These are phyloP conservation scores for Themeda triandra DNA, from an alignment of 176 grass and related monocot genomes.

Conservation along the genomic window DNA sequence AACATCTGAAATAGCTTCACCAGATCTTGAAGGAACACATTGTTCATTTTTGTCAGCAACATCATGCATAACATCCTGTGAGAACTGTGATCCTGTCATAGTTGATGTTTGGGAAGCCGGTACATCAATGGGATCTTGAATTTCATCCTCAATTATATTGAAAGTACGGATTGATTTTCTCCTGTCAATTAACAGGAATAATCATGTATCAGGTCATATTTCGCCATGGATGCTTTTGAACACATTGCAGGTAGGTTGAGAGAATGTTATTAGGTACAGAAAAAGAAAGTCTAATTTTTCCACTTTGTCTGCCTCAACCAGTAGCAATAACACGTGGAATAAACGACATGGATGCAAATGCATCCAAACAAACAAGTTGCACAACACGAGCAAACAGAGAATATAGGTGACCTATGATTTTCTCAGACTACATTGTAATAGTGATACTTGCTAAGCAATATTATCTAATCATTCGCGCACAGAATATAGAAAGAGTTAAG, in stretches of 20 bases:
- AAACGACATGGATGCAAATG: conserved; percentile 25
- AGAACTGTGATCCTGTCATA: conserved; percentile 16
- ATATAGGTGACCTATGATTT: neutral
- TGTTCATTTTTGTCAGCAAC: conserved; percentile 25
- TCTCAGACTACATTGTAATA: neutral
- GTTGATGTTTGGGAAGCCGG: conserved; percentile 18
- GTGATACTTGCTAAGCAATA: neutral
- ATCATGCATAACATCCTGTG: conserved; percentile 15
- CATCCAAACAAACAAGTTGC: neutral
- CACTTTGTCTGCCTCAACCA: conserved; percentile 16
- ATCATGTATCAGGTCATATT: conserved; percentile 25
- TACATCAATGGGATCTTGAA: neutral
- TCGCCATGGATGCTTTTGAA: conserved; percentile 11
- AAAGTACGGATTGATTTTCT: conserved; percentile 33
- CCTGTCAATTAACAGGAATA: conserved; percentile 36
- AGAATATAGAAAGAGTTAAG: conserved; percentile 17
- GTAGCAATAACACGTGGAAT: neutral
- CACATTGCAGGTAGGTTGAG: neutral
- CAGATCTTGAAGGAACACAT: conserved; percentile 20
- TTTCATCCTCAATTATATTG: conserved; percentile 5
- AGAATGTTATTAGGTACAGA: conserved; percentile 11
- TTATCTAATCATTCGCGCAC: conserved; percentile 2
- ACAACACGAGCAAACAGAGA: neutral
- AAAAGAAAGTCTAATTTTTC: neutral
- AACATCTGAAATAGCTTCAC: conserved; percentile 25